Base-by-base conservation (phyloP, 23 red algal species). In the Chondrus crispus region DNA sequence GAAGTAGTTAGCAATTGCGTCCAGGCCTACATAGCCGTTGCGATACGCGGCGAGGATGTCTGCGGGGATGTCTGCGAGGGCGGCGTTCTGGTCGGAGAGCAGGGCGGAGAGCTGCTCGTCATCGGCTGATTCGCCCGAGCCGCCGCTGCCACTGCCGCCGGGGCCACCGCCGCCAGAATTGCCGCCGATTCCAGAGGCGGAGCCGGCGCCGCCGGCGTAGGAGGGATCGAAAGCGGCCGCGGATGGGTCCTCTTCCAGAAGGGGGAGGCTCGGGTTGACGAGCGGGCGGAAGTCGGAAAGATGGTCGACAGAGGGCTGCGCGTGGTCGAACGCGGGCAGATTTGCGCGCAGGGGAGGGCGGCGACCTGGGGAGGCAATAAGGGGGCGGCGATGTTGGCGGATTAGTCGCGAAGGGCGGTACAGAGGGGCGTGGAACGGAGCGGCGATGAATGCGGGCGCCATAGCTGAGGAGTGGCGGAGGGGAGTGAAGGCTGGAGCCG, bases 41-140 rank as follows among this genome's bases (percentile, higher is more conserved):
- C 73, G 71, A 52, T 92, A 95, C 33, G 96, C 96, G 14, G 62
- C 46, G 11, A 93, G 54, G 24, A 98, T 90, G 63, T 98, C 96
- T 8, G 55, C 26, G 5, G 96, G 88, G 46, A 98, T 81, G 38
- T 95, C 88, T 44, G 92, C 47, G 68, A 93, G 51, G 42, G 92
- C 58, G 13, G 94, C 76, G 22, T 89, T 91, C 43, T 68, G 68
- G 44, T 85, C 71, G 35, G 54, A 40, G 3, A 98, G 70, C 20
- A 91, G 53, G 2, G 95, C 60, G 36, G 85, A 26, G 37, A 91
- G 77, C 14, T 49, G 40, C 19, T 49, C 71, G 32, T 96, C 95
- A 19, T 78, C 37, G 70, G 68, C 53, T 33, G 85, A 22, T 40
- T 81, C 82, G 36, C 60, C 89, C 45, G 69, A 62, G 33, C 55